Evolutionary conservation across 2,329 filamentous ascomycete species (phyloP).

Genomic region (Cercospora zeae-maydis): DNA sequence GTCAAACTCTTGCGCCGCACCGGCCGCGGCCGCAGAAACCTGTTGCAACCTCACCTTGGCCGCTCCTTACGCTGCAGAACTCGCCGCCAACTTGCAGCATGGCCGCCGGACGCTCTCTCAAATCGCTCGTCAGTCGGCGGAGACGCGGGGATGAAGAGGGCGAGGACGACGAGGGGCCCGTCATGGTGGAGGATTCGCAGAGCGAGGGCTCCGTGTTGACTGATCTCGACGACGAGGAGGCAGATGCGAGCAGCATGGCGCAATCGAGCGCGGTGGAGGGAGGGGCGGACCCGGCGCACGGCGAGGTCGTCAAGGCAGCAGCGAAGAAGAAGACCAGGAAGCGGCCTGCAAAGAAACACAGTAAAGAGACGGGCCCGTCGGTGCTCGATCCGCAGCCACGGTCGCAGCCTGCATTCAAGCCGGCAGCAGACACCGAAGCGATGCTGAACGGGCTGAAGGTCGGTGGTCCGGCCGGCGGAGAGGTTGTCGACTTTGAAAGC

Average conservation of each 20-base stretch:
- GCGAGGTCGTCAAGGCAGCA: conserved; percentile 23
- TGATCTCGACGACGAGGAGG: conserved; percentile 53
- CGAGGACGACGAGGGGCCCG: conserved; percentile 58
- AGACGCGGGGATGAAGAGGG: conserved; percentile 68
- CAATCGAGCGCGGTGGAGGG: conserved; percentile 25
- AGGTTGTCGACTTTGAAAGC: conserved; percentile 52
- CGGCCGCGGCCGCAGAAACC: background rate
- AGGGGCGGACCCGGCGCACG: conserved; percentile 13
- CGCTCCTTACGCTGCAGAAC: conserved; percentile 8
- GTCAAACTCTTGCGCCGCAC: background rate
- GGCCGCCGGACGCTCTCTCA: conserved; percentile 55
- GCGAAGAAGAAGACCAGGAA: conserved; percentile 36
- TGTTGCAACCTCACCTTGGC: conserved; percentile 9
- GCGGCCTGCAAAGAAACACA: conserved; percentile 29
- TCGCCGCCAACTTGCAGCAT: conserved; percentile 37
- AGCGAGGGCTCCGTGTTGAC: conserved; percentile 59
- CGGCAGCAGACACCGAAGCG: conserved; percentile 55
- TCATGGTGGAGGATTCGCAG: conserved; percentile 59
- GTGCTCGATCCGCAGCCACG: conserved; percentile 23
- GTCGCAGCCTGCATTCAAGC: conserved; percentile 36
- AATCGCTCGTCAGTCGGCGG: conserved; percentile 63
- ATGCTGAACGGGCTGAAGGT: conserved; percentile 59
- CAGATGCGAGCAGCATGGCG: conserved; percentile 28
- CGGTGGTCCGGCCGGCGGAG: conserved; percentile 38
- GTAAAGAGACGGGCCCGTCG: conserved; percentile 26